Percentiles rank a stretch among this genome's conserved stretches.
Conservation (phyloP, 2,329 filamentous ascomycete genomes). For the Verticillium isaacii region DNA sequence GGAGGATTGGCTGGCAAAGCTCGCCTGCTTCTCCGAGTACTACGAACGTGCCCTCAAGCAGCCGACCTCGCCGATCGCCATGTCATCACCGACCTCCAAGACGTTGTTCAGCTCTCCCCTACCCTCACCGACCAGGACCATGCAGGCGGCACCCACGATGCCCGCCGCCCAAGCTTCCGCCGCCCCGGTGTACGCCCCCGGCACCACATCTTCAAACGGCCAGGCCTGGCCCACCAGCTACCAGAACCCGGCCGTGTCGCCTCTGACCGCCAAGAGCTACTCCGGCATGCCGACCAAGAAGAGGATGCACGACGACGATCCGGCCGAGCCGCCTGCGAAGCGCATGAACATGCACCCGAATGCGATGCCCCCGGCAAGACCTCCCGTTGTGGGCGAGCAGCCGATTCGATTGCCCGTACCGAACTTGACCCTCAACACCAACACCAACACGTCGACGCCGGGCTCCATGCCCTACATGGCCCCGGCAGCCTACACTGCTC, state of each 20-base stretch:
- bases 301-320: constrained; percentile 45
- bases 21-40: constrained; percentile 78
- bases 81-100: constrained; percentile 34
- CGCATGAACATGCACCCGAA: constrained; percentile 30
- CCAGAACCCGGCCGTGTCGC: constrained; percentile 38
- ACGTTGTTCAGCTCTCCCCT: constrained; percentile 38
- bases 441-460: constrained; percentile 35
- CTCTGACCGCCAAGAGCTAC: constrained; percentile 39
- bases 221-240: constrained; percentile 33
- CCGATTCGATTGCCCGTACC: constrained; percentile 60
- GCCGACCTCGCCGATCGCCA: constrained; percentile 30
- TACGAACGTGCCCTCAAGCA: constrained; percentile 62
- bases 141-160: constrained; percentile 22
- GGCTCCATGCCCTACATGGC: constrained; percentile 25
- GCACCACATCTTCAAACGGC: constrained; percentile 20
- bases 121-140: constrained; percentile 41
- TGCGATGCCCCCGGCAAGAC: constrained; percentile 8
- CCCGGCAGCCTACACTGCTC: constrained; percentile 35
- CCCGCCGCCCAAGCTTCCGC: constrained; percentile 27
- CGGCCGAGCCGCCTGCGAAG: constrained; percentile 51
- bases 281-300: constrained; percentile 37
- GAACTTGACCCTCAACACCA: constrained; percentile 63
- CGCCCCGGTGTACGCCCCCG: constrained; percentile 35
- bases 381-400: constrained; percentile 18
- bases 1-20: constrained; percentile 78